phyloP scores from a whole-genome alignment of 495 filamentous ascomycete species.

The Jackrogersella minutella region DNA sequence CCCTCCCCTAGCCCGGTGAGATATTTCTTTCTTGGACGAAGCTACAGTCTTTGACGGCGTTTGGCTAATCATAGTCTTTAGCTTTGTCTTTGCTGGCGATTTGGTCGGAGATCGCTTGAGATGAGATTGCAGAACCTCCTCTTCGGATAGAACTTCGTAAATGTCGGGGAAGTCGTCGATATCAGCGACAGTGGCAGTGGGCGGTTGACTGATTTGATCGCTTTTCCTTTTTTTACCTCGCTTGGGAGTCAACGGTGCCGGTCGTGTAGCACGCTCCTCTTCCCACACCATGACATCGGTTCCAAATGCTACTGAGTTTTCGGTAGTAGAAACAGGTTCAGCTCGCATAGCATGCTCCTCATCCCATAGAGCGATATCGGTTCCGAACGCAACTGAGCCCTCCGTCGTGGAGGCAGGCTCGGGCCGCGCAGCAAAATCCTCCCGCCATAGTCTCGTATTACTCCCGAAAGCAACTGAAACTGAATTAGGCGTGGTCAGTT shows the following conservation, averaged over 20 bases:
- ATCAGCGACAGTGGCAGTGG: conserved; percentile 25
- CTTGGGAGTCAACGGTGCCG: conserved; percentile 50
- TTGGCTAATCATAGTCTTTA: conserved; percentile 32
- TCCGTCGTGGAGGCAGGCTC: conserved; percentile 55
- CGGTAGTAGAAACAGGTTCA: conserved; percentile 31
- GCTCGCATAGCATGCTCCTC: conserved; percentile 41
- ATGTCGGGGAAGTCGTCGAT: conserved; percentile 53
- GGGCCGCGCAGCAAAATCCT: conserved; percentile 57
- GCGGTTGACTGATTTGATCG: conserved; percentile 64
- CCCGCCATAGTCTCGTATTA: conserved; percentile 64
- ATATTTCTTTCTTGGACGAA: conserved; percentile 22
- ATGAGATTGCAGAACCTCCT: conserved; percentile 30
- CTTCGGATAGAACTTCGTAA: conserved; percentile 45
- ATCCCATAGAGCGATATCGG: conserved; percentile 40
- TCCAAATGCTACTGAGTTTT: conserved; percentile 57
- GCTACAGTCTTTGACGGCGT: conserved; percentile 24
- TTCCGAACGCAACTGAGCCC: conserved; percentile 48
- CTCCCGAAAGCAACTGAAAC: conserved; percentile 61
- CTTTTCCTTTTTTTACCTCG: conserved; percentile 78
- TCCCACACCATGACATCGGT: conserved; percentile 68
- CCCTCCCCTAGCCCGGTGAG: conserved; percentile 3
- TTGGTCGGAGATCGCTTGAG: conserved; percentile 38
- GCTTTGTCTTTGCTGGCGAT: conserved; percentile 42
- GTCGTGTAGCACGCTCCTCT: conserved; percentile 59
- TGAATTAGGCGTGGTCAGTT: conserved; percentile 48